phyloP scores from a whole-genome alignment of 176 grass and related monocot genomes.

The Elaeis guineensis region DNA sequence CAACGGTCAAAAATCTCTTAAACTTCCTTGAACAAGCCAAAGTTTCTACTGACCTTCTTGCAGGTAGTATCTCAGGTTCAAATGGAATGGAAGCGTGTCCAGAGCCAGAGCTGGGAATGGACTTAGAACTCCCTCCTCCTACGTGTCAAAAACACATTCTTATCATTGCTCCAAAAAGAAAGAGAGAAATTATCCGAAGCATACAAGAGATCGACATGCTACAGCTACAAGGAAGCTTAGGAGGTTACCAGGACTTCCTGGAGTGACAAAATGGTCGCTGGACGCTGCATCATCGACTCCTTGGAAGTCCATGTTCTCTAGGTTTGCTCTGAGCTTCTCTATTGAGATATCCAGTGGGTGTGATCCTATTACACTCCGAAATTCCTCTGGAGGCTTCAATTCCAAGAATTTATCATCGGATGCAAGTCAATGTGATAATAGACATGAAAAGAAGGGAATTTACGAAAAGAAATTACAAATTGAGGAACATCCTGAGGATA shows the following conservation, averaged over 20 bases:
- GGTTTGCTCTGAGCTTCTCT: constrained; percentile 48
- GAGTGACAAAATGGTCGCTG: constrained; percentile 54
- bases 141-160: constrained; percentile 19
- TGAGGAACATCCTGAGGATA: constrained; percentile 38
- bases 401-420: constrained; percentile 19
- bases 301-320: constrained; percentile 25
- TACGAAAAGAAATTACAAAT: constrained; percentile 12
- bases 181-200: neutral
- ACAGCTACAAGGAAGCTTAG: neutral
- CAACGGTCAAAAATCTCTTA: too few species aligned
- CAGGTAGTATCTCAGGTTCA: constrained; percentile 45
- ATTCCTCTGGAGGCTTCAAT: constrained; percentile 44
- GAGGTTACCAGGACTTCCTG: constrained; percentile 64
- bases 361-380: constrained; percentile 32
- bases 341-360: constrained; percentile 37
- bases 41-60: constrained; percentile 36
- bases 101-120: constrained; percentile 69
- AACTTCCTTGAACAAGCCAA: too few species aligned
- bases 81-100: constrained; percentile 23
- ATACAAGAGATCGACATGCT: neutral
- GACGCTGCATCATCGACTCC: constrained; percentile 24
- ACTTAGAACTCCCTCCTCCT: constrained; percentile 45
- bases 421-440: constrained; percentile 8
- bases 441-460: constrained; percentile 1
- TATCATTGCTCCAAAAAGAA: neutral